phyloP scores from a whole-genome alignment of 805 yeast species.

The Pichia exigua region DNA sequence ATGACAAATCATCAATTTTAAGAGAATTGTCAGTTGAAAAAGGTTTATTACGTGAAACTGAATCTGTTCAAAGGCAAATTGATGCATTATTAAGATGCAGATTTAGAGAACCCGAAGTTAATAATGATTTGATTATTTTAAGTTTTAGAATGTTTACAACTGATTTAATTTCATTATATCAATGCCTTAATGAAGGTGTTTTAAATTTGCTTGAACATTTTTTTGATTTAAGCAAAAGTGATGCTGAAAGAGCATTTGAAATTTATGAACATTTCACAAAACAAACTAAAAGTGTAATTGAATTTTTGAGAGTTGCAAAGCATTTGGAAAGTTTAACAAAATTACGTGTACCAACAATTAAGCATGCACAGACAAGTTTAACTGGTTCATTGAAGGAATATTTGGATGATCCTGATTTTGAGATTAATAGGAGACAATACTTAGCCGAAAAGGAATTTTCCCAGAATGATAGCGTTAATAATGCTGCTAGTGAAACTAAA shows the following conservation, averaged over 20 bases:
- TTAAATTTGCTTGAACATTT: constrained; percentile 89
- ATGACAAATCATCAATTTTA: constrained; percentile 49
- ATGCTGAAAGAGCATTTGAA: constrained; percentile 79
- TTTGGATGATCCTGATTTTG: constrained; percentile 79
- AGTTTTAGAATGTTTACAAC: constrained; percentile 86
- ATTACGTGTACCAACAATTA: constrained; percentile 87
- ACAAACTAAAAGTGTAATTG: constrained; percentile 80
- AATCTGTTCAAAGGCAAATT: constrained; percentile 77
- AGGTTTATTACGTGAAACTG: constrained; percentile 79
- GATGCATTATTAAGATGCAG: constrained; percentile 65
- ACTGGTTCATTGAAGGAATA: constrained; percentile 84
- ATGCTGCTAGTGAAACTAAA: constrained; percentile 3
- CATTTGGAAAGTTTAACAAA: constrained; percentile 81
- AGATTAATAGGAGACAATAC: constrained; percentile 68
- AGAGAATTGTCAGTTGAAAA: constrained; percentile 59
- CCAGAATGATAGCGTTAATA: neutral
- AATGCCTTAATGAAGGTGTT: constrained; percentile 90
- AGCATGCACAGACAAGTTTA: constrained; percentile 94
- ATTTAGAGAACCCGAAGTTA: constrained; percentile 71
- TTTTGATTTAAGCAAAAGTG: constrained; percentile 81
- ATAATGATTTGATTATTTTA: constrained; percentile 75
- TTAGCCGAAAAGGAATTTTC: constrained; percentile 54
- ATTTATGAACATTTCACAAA: constrained; percentile 81
- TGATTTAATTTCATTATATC: constrained; percentile 79
- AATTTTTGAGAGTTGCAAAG: constrained; percentile 82